Percentiles rank a stretch among this genome's conserved stretches.
Evolutionary conservation across 2,329 filamentous ascomycete species (phyloP).

Genomic region (Cordyceps tenuipes): DNA sequence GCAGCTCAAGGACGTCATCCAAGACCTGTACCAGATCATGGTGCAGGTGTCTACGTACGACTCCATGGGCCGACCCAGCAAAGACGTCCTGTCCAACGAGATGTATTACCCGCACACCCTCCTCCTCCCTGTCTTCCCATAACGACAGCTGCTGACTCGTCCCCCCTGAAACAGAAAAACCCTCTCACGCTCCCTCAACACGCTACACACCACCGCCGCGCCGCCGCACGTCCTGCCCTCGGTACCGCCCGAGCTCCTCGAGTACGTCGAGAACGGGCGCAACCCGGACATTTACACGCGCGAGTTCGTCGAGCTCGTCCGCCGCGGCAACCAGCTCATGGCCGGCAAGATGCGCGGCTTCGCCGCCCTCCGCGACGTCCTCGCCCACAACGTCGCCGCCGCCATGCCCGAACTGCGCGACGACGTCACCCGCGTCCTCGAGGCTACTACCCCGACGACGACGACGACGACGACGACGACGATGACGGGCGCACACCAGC

Average conservation of each 20-base stretch:
- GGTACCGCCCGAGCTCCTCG: slow-evolving; percentile 54
- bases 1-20: slow-evolving; percentile 53
- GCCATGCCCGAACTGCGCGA: slow-evolving; percentile 52
- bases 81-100: slow-evolving; percentile 48
- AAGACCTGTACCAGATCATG: slow-evolving; percentile 56
- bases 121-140: neutral
- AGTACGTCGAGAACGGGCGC: slow-evolving; percentile 62
- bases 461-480: no score
- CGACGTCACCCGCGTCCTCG: slow-evolving; percentile 44
- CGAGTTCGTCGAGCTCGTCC: slow-evolving; percentile 62
- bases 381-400: slow-evolving; percentile 48
- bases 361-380: slow-evolving; percentile 49
- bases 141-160: no score
- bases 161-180: slow-evolving; percentile 24
- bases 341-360: slow-evolving; percentile 58
- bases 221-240: slow-evolving; percentile 36
- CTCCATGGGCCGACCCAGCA: slow-evolving; percentile 39
- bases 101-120: slow-evolving; percentile 26
- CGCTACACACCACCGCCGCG: slow-evolving; percentile 32
- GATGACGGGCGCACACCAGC: no score
- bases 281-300: slow-evolving; percentile 69
- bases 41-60: slow-evolving; percentile 56
- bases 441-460: slow-evolving; percentile 28
- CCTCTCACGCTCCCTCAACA: slow-evolving; percentile 31
- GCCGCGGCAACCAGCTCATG: slow-evolving; percentile 58